Evolutionary conservation across 352 stramenopile species (phyloP), one percentile per base, ranked within the genome.

Genomic region (Globisporangium splendens): DNA sequence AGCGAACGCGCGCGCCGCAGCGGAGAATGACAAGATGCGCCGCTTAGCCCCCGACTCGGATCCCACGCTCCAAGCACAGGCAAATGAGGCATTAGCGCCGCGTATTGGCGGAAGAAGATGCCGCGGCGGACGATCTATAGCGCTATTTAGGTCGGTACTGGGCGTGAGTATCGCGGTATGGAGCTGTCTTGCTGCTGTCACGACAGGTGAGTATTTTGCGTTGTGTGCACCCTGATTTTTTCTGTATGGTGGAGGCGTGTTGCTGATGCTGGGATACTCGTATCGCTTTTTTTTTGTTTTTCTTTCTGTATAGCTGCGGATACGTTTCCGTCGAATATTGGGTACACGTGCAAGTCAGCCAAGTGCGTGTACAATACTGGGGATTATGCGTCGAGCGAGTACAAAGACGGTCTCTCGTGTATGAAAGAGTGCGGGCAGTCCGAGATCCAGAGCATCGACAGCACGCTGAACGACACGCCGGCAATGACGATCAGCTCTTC

Each of bases 401-500:
- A 74, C 49, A 49, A 51, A 15, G 74, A 88, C 55, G 73, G 70
- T 1, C 62, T 84, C 11, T 61, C 68, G 20, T 91, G 82, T 49
- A 75, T 88, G 52, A 74, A 73, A 51, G 39, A 56, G 24, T 91
- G 82, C 54, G 68, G 63, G 2, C 52, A 60, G n/a, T 68, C 70
- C 3, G 65, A 83, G 35, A 47, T 80, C 52, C 66, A 79, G 54
- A 78, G 63, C 54, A 66, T 80, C 59, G 68, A 70, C 44, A 79
- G 63, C 53, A 59, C 69, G 48, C 74, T 91, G n/a, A 75, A 57
- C 17, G 77, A 89, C 53, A 63, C 70, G 33, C 62, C 70, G n/a
- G 64, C 42, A 35, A 72, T 92, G 46, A 65, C 44, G 10, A 62
- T 92, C 42, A 46, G 44, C 2, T 83, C 83, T 43, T 77, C 67